Evolutionary conservation across 257 asterid species (phyloP), one percentile per base, ranked within the genome.

Genomic region (Solanum rostratum): DNA sequence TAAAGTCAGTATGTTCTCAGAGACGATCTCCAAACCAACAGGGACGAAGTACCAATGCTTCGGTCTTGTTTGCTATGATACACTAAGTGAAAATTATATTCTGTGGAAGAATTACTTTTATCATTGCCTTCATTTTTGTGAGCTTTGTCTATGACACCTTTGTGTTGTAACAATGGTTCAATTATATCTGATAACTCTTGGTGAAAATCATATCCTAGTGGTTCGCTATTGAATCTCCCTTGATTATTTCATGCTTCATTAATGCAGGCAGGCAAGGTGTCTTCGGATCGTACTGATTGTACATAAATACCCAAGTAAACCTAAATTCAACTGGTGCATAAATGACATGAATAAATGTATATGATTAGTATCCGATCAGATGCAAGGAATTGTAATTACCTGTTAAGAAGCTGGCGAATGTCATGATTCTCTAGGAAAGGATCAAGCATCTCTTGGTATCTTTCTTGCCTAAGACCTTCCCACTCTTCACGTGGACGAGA

Each of bases 361-460:
- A 63, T 43, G 10, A 55, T 66, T 6, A 78, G 78, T 80, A 14
- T 24, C 62, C 18, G 46, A 78, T 78, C 27, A 78, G 46, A 81
- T 60, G 73, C 84, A 81, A 54, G 55, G 80, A 65, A 57, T 33
- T 70, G 66, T 5, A 85, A 41, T 62, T 43, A 95, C 99, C 99
- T 95, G 87, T 90, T 85, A 57, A 96, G 98, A 60, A 96, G 97
- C 22, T 65, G 46, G 30, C 96, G 93, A 13, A 94, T 92, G 49
- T 96, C 99, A 80, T 93, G 88, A 24, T 96, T 96, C 55, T 91
- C 91, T 53, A 49, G 19, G 93, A 87, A 96, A 62, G 95, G 97
- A 88, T 94, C 95, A 33, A 92, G 97, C 99, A 96, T 96, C 90
- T 96, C 99, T 84, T 90, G 95, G 84, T 96, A 94, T 85, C 99